These are phyloP conservation scores for Trichoderma aggressivum DNA, from an alignment of 2,329 filamentous ascomycete genomes.

Conservation along the genomic window DNA sequence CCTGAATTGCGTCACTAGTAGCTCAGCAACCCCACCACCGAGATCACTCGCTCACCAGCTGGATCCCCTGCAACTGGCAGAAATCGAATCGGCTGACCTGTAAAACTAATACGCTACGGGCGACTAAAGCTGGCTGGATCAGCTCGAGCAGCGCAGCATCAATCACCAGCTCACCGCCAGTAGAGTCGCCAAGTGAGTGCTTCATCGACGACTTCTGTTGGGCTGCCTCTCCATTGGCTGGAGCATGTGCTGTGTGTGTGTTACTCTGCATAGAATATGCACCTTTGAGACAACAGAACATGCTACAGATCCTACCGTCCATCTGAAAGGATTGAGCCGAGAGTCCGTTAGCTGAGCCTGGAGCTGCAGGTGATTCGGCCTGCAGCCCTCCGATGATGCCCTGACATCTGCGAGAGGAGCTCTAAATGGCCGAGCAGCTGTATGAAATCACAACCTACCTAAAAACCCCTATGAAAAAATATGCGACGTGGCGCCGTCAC, in stretches of 20 bases:
- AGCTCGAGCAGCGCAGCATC: neutral
- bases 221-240: neutral
- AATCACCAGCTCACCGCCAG: neutral
- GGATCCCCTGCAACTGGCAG: neutral
- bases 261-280: neutral
- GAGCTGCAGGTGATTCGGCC: slow-evolving; percentile 9
- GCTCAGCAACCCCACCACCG: slow-evolving; percentile 8
- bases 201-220: neutral
- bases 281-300: neutral
- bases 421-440: neutral
- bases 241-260: neutral
- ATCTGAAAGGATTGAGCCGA: neutral
- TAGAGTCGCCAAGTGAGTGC: slow-evolving; percentile 4
- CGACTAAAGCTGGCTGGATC: neutral
- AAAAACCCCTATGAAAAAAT: neutral
- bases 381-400: neutral
- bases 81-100: slow-evolving; percentile 15
- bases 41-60: neutral
- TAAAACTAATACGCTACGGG: slow-evolving; percentile 10
- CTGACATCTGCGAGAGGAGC: neutral
- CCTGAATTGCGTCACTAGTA: slow-evolving; percentile 8
- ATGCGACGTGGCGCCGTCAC: neutral
- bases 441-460: neutral
- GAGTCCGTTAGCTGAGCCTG: neutral
- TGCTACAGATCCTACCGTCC: neutral